phyloP scores from a whole-genome alignment of 768 basidiomycete species.

The Leucocoprinus leucothites region DNA sequence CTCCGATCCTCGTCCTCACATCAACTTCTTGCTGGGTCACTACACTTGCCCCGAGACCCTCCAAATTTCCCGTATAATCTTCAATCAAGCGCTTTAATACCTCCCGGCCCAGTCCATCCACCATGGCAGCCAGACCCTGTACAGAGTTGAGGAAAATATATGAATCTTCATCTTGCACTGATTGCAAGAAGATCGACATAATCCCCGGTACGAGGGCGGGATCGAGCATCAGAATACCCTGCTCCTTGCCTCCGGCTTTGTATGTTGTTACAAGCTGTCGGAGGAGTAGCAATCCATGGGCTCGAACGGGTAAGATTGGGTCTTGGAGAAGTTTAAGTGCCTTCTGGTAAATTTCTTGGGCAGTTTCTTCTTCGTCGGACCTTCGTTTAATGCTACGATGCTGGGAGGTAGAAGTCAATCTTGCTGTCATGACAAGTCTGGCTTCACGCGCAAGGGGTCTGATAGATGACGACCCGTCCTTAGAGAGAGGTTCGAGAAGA shows the following conservation, averaged over 20 bases:
- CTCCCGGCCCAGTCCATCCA: constrained; percentile 71
- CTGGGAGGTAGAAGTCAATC: constrained; percentile 58
- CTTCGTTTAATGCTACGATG: constrained; percentile 14
- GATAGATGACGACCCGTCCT: constrained; percentile 42
- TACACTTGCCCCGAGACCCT: constrained; percentile 43
- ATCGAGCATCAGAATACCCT: constrained; percentile 34
- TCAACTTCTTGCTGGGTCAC: constrained; percentile 68
- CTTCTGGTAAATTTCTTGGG: constrained; percentile 76
- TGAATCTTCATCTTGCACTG: constrained; percentile 89
- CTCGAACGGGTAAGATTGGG: constrained; percentile 89
- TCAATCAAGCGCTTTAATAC: constrained; percentile 65
- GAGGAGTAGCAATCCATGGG: constrained; percentile 84
- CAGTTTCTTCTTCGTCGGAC: constrained; percentile 32
- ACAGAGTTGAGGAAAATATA: constrained; percentile 93
- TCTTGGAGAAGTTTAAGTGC: constrained; percentile 88
- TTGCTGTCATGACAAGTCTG: constrained; percentile 78
- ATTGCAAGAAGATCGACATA: constrained; percentile 81
- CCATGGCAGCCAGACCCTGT: constrained; percentile 86
- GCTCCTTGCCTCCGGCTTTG: constrained; percentile 17
- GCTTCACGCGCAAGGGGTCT: constrained; percentile 73
- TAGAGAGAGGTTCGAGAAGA: constrained; percentile 56
- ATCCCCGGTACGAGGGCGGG: constrained; percentile 77
- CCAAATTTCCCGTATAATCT: constrained; percentile 56
- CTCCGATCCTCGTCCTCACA: constrained; percentile 72
- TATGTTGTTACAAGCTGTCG: constrained; percentile 64